Evolutionary conservation across 139 green algal species (phyloP), one percentile per base, ranked within the genome.

Genomic region (Haematococcus sp.): DNA sequence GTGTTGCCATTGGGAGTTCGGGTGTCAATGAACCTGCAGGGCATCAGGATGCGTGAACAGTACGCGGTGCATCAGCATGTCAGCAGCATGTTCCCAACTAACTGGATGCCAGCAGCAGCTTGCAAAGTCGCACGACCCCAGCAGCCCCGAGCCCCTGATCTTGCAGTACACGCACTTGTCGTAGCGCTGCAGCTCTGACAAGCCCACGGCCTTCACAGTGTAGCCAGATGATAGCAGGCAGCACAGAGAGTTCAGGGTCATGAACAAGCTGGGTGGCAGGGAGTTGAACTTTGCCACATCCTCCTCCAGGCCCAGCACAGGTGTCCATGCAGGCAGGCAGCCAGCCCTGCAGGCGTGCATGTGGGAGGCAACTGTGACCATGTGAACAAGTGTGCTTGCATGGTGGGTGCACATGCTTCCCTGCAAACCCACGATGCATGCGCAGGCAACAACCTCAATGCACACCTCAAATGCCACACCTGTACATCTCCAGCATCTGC

Each of bases 191-290:
- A 79, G 63, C 63, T 79, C 73, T 17, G 4, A 19, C 54, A 79
- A 27, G 3, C 73, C 73, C 11, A 79, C 65, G 16, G 72, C 35
- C 32, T 74, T 30, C 9, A 63, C 19, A 11, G 4, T 40, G 28
- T 34, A 31, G 5, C 56, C 56, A 19, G 70, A 40, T 19, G 30
- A 32, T 23, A 68, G 56, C 34, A 63, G 27, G 31, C 60, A 55
- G 44, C 63, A 17, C 3, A 79, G 54, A 2, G 63, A 40, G 3
- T 51, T 54, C 3, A 79, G n/a, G 22, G 73, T 68, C 58, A 71
- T 79, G 73, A 79, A 79, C 7, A 79, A 63, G 52, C 52, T 51
- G 31, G 73, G 73, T 2, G 73, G 73, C n/a, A 79, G 73, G 3
- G 58, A 66, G 52, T 79, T 79, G 73, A 73, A 79, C 4, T 52